Conservation (phyloP, 768 basidiomycete species). For the Mycena pura region DNA sequence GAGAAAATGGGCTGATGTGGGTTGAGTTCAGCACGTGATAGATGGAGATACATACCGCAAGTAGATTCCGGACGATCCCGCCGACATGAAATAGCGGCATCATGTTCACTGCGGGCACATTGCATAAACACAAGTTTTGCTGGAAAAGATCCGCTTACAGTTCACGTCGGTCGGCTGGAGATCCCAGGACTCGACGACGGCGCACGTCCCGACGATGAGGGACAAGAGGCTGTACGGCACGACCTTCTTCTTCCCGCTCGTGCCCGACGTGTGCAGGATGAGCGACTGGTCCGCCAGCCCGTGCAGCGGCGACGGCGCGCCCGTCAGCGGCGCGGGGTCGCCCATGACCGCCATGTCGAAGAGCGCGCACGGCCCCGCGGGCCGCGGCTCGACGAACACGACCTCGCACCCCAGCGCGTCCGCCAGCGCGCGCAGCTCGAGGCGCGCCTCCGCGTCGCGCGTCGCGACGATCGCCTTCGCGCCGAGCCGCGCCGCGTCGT, state of each 20-base stretch:
- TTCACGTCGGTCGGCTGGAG: constrained; percentile 49
- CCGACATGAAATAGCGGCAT: constrained; percentile 70
- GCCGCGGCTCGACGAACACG: constrained; percentile 41
- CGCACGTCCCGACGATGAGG: constrained; percentile 52
- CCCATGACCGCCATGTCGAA: constrained; percentile 47
- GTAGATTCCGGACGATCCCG: constrained; percentile 62
- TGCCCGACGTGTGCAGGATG: constrained; percentile 64
- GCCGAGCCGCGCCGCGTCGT: constrained; percentile 48
- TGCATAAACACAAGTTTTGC: not conserved
- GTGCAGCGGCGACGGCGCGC: constrained; percentile 38
- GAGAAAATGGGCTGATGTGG: constrained; percentile 48
- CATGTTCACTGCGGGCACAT: constrained; percentile 42
- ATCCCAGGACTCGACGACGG: constrained; percentile 52
- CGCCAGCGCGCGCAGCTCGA: constrained; percentile 41
- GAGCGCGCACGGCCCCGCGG: constrained; percentile 44
- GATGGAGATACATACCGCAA: constrained; percentile 37
- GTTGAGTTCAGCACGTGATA: not conserved
- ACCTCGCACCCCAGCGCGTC: constrained; percentile 47
- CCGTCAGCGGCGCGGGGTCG: constrained; percentile 12
- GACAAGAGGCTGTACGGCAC: constrained; percentile 52
- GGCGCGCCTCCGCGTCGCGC: constrained; percentile 44
- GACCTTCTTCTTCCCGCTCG: constrained; percentile 62
- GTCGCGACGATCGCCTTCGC: constrained; percentile 51
- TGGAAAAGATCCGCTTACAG: constrained; percentile 33
- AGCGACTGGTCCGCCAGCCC: constrained; percentile 53